These are phyloP conservation scores for Juglanconis juglandina DNA, from an alignment of 2,329 filamentous ascomycete species.

Conservation along the genomic window DNA sequence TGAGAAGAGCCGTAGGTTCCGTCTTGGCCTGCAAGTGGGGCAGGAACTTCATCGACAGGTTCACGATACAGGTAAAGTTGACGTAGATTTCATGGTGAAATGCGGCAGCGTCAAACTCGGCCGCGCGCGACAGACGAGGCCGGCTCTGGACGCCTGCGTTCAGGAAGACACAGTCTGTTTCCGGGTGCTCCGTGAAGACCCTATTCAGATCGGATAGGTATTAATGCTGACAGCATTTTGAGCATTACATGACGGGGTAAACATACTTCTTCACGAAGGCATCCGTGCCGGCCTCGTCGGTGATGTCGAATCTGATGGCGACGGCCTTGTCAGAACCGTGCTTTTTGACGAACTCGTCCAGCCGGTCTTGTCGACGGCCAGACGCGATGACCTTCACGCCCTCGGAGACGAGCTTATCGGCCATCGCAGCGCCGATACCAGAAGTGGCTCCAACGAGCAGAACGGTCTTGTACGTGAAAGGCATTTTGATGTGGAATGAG, in stretches of 20 bases:
- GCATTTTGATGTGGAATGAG: constrained; percentile 33
- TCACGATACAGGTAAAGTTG: constrained; percentile 39
- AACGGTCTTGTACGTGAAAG: constrained; percentile 53
- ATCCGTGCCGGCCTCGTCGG: constrained; percentile 24
- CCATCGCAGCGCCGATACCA: constrained; percentile 49
- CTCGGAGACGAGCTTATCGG: constrained; percentile 37
- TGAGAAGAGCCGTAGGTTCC: constrained; percentile 19
- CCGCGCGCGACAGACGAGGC: constrained; percentile 37
- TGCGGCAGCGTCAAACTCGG: constrained; percentile 30
- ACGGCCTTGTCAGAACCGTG: constrained; percentile 41
- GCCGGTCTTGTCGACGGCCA: constrained; percentile 49
- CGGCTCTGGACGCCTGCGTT: constrained; percentile 53
- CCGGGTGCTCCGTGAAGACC: no score
- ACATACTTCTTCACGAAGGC: not conserved
- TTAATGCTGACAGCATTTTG: constrained; percentile 19
- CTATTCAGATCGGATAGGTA: constrained; percentile 14
- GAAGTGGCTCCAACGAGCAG: constrained; percentile 54
- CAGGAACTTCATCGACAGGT: constrained; percentile 39
- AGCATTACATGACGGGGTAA: not conserved
- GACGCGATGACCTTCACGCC: constrained; percentile 53
- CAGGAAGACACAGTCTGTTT: constrained; percentile 52
- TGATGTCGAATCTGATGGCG: constrained; percentile 44
- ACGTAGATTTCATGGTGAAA: constrained; percentile 37
- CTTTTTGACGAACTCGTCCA: constrained; percentile 44
- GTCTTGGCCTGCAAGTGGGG: constrained; percentile 30